Base-by-base conservation (phyloP, 2,329 filamentous ascomycete genomes). In the Sporothrix brunneoviolacea region DNA sequence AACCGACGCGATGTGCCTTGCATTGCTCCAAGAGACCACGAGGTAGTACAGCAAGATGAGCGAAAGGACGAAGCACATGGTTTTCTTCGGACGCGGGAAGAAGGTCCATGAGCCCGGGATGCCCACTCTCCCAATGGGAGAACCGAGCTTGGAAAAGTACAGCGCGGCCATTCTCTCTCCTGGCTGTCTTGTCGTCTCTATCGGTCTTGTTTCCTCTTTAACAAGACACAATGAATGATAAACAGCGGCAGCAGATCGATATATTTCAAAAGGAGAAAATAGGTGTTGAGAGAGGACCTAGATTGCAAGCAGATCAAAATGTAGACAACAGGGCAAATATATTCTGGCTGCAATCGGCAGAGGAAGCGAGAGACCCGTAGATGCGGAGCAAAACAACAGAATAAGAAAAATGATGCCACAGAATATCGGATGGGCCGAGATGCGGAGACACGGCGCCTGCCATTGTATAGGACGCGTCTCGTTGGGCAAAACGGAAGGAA, bases 61-160 rank as follows among this genome's bases (percentile, higher is more conserved):
- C 15, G 39, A 35, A 4, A 44, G 27, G 10, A 44, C 13, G 4
- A 52, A 27, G 28, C 24, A 44, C 12, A 52, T n/a, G 2, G 16
- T 21, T 12, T 35, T 40, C 22, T 37, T 40, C 10, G 50, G 50
- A n/a, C 49, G 42, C 6, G 49, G 28, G 8, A 46, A 42, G 8
- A 32, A 13, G 21, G 41, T 10, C 42, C 36, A 40, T 18, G 49
- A 21, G 12, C 48, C 36, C 5, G n/a, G n/a, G 2, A 40, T 4
- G n/a, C 36, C 42, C 35, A 45, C 40, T 37, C n/a, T 40, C 21
- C 42, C 36, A 28, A 51, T 46, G 8, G 41, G 48, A 13, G 49
- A 30, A 8, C 21, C 30, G 33, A 38, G 5, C 30, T 30, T 24
- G 32, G 6, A 28, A 4, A 16, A 19, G 4, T 16, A 36, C 16